phyloP scores from a whole-genome alignment of 257 asterid genomes.

The Solanum clarkiae region DNA sequence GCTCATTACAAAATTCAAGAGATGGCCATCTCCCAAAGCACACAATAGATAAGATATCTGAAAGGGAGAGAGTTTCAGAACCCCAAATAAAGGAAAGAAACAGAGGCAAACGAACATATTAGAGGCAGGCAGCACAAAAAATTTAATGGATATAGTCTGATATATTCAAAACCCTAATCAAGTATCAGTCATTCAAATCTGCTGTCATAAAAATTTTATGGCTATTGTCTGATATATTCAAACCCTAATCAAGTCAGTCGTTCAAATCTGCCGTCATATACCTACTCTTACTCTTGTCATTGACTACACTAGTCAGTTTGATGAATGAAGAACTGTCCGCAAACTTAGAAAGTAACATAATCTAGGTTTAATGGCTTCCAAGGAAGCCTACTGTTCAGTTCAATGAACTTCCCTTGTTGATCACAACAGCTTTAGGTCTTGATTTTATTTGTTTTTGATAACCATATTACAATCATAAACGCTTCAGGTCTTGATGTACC shows the following conservation, averaged over 20 bases:
- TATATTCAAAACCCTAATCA: not conserved
- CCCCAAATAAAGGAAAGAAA: not conserved
- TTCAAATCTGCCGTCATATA: not conserved
- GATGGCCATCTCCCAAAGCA: constrained; percentile 99
- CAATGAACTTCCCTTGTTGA: not conserved
- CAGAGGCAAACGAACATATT: not conserved
- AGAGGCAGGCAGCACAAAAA: not conserved
- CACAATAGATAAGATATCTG: constrained; percentile 94
- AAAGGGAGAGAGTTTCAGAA: constrained; percentile 9
- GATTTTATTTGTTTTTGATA: not conserved
- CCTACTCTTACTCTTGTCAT: not conserved
- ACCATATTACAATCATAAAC: not conserved
- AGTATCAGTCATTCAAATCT: not conserved
- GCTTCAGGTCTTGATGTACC: not conserved
- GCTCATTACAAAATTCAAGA: constrained; percentile 76
- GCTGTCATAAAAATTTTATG: not conserved
- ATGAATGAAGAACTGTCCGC: not conserved
- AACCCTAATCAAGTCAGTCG: not conserved
- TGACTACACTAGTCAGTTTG: not conserved
- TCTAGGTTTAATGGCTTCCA: not conserved
- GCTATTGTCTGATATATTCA: not conserved
- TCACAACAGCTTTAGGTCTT: not conserved
- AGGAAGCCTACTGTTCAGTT: not conserved
- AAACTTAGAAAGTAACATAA: not conserved
- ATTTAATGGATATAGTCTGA: not conserved